These are phyloP conservation scores for Hawksworthiomyces lignivorus DNA, from an alignment of 2,329 filamentous ascomycete genomes.

Conservation along the genomic window DNA sequence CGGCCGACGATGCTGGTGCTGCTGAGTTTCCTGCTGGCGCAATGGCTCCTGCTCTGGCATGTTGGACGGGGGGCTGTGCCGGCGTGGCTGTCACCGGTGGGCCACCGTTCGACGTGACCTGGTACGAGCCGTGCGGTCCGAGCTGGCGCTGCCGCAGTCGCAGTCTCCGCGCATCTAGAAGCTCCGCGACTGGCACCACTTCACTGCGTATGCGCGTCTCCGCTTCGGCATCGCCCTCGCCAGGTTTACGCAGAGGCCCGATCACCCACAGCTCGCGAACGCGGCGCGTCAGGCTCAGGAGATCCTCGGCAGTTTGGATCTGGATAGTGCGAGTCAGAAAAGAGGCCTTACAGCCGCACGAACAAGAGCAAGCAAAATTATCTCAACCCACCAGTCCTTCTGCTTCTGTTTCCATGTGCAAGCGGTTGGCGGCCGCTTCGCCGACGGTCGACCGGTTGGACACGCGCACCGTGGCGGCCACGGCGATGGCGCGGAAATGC, in stretches of 20 bases:
- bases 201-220: conserved; percentile 26
- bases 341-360: no score
- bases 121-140: conserved; percentile 18
- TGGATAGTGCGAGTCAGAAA: no score
- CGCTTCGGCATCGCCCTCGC: conserved; percentile 32
- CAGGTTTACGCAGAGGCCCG: conserved; percentile 36
- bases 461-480: conserved; percentile 27
- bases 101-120: conserved; percentile 9
- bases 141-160: conserved; percentile 17
- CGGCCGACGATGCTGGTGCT: background rate
- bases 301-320: conserved; percentile 35
- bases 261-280: conserved; percentile 44
- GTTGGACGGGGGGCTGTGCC: no score
- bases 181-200: conserved; percentile 27
- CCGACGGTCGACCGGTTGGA: conserved; percentile 26
- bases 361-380: no score
- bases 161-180: conserved; percentile 25
- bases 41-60: background rate
- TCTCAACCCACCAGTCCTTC: conserved; percentile 28
- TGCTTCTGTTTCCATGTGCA: conserved; percentile 32
- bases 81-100: conserved; percentile 1
- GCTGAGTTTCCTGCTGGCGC: background rate
- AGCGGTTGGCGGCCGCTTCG: conserved; percentile 30
- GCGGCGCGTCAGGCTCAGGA: conserved; percentile 38
- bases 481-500: conserved; percentile 36